Base-by-base conservation (phyloP, 257 asterid species). In the Petrea volubilis region DNA sequence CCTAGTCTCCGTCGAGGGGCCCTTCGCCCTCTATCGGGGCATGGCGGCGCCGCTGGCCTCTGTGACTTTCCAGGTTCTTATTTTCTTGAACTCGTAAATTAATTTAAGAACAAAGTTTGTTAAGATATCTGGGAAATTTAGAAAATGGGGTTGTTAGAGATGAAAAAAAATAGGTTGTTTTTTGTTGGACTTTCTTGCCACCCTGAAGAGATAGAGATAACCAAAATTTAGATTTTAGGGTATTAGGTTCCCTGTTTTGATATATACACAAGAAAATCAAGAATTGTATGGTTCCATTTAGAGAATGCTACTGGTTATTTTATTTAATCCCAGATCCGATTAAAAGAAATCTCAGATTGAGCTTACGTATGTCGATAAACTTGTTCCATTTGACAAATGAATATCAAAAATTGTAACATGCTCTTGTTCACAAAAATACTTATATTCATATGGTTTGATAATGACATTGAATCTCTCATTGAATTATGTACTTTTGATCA, bases 1-100 rank as follows among this genome's bases (percentile, higher is more conserved):
- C 46, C 82, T 84, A 13, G 64, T 89, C 8, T 77, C 87, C 71
- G 72, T 53, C 11, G 89, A 89, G 15, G 97, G 98, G 0, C 88
- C 90, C 38, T 75, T 70, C 21, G 80, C 90, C 27, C 95, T 94
- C 20, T 91, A 87, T 77, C 78, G 96, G 31, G 98, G 98, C 75
- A 94, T 94, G 98, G 87, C 81, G 21, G 95, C 98, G 24, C 97
- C 97, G 14, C 74, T 94, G 27, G 96, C 92, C 52, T 91, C 96
- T 7, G 91, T 94, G 2, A 73, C 98, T 64, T 87, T 94, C 70
- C 98, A 94, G 97, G 97, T 91, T 71, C 13, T 27, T 20, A 5
- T 2, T 44, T 28, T 40, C 18, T 14, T 24, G 8, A 5, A 23
- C 13, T 29, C 7, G 0, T 21, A 0, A 25, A 21, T 3, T n/a